Base-by-base conservation (phyloP, 2,329 filamentous ascomycete genomes). In the Xylariaceae sp. region DNA sequence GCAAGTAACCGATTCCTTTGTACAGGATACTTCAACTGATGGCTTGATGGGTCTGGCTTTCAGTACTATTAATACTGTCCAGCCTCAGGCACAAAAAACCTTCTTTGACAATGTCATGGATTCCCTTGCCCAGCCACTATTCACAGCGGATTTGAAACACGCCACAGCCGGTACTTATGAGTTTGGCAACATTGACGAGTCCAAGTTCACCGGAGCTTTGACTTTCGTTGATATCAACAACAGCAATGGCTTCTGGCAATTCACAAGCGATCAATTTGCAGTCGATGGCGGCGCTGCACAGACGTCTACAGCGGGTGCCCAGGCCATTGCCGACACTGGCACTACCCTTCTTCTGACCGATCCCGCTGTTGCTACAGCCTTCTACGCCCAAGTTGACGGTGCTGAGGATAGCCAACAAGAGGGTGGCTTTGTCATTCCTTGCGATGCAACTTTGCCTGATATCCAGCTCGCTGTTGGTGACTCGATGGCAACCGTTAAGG, bases 291-390 rank as follows among this genome's bases (percentile, higher is more conserved):
- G 60, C 16, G 38, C 50, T 2, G 41, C 70, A 2, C 71, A 77
- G 63, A 60, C 62, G 5, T 63, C 63, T 2, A 65, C 67, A 9
- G 45, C 66, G 1, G 66, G 69, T 22, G 73, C 74, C 54, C 73
- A 80, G 67, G 73, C 75, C 36, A 77, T 82, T 50, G 72, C 75
- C 31, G 81, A 84, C 69, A 80, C 79, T 10, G 85, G 84, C 55
- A 87, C 84, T 28, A 84, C 83, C 0, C 76, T 87, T 48, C 72
- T 88, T 53, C 73, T 88, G 34, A 78, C 83, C 53, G 79, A 83
- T 62, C 68, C 75, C 31, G 64, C 69, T 22, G 74, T 84, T 41
- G 75, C 77, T 43, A 62, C 74, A 4, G 71, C 64, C 3, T 82
- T 82, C 67, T 82, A 80, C 63, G 59, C 67, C 31, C 66, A 75